Evolutionary conservation across 306 rosid species (phyloP).

Genomic region (Fragaria ananassa): DNA sequence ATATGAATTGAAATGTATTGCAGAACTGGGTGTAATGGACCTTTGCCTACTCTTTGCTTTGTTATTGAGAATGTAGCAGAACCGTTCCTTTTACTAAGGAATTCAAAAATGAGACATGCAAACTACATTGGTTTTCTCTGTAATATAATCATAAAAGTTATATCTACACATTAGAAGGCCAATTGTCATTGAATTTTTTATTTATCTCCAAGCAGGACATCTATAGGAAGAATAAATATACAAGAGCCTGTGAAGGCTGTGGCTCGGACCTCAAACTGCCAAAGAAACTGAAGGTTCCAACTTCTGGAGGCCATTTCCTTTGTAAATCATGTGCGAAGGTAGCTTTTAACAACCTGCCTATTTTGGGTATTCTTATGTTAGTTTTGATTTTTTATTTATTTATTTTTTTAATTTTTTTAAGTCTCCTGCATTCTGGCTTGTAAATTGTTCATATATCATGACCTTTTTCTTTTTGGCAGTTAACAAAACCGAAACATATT

Average conservation of each 20-base stretch:
- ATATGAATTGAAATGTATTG: slow-evolving; percentile 7
- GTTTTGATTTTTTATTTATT: background rate
- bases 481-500: slow-evolving; percentile 77
- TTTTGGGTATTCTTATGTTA: slow-evolving; percentile 13
- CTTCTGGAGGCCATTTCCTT: slow-evolving; percentile 53
- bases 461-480: slow-evolving; percentile 44
- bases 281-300: slow-evolving; percentile 52
- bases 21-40: background rate
- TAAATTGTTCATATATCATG: slow-evolving; percentile 23
- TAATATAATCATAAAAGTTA: background rate
- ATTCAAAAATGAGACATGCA: background rate
- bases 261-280: slow-evolving; percentile 53
- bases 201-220: slow-evolving; percentile 43
- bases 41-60: slow-evolving; percentile 10
- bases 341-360: slow-evolving; percentile 54
- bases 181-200: slow-evolving; percentile 16
- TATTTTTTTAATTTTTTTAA: too few relatives aligned
- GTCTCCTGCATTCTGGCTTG: background rate
- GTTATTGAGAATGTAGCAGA: slow-evolving; percentile 17
- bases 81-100: background rate
- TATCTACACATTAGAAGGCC: background rate
- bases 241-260: slow-evolving; percentile 76
- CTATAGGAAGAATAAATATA: slow-evolving; percentile 50
- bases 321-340: slow-evolving; percentile 94
- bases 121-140: slow-evolving; percentile 3